A percentile compares a stretch with the other conserved stretches of the same genome.
These are phyloP conservation scores for Aspergillus caelatus DNA, from an alignment of 2,329 filamentous ascomycete species.

Conservation along the genomic window DNA sequence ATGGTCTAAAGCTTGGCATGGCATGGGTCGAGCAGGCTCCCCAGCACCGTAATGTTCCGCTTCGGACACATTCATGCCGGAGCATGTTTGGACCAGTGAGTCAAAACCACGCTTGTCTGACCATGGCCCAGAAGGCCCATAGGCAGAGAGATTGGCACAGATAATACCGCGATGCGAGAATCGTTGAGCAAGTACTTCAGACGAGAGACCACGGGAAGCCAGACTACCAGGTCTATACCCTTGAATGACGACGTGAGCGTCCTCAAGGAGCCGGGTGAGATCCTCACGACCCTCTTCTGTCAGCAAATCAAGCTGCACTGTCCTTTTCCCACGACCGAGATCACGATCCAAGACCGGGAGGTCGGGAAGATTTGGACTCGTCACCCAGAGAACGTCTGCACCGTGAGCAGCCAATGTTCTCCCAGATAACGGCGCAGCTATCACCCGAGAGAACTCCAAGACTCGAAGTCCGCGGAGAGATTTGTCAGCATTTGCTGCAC, in stretches of 20 bases:
- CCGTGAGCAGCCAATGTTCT: conserved; percentile 44
- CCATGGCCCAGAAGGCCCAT: conserved; percentile 54
- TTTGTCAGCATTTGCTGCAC: conserved; percentile 24
- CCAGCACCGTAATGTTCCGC: conserved; percentile 49
- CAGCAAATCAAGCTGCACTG: conserved; percentile 40
- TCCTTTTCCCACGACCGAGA: conserved; percentile 41
- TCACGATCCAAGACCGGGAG: conserved; percentile 41
- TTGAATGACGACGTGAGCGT: conserved; percentile 50
- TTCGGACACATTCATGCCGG: conserved; percentile 60
- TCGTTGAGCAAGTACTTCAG: conserved; percentile 39
- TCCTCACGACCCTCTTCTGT: conserved; percentile 22
- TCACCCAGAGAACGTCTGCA: conserved; percentile 47
- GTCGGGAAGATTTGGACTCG: conserved; percentile 37
- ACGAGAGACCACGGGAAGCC: conserved; percentile 46
- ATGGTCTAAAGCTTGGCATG: conserved; percentile 62
- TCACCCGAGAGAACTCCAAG: conserved; percentile 42
- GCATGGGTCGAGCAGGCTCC: conserved; percentile 47
- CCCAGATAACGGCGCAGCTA: conserved; percentile 42
- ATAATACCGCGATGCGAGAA: conserved; percentile 49
- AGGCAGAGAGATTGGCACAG: conserved; percentile 57
- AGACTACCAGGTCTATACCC: conserved; percentile 54
- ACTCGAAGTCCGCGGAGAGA: conserved; percentile 47
- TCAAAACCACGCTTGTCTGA: conserved; percentile 55
- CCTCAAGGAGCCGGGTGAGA: conserved; percentile 34
- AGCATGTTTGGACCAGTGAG: conserved; percentile 58